phyloP scores from a whole-genome alignment of 345 rosid genomes.

The Carallia brachiata region DNA sequence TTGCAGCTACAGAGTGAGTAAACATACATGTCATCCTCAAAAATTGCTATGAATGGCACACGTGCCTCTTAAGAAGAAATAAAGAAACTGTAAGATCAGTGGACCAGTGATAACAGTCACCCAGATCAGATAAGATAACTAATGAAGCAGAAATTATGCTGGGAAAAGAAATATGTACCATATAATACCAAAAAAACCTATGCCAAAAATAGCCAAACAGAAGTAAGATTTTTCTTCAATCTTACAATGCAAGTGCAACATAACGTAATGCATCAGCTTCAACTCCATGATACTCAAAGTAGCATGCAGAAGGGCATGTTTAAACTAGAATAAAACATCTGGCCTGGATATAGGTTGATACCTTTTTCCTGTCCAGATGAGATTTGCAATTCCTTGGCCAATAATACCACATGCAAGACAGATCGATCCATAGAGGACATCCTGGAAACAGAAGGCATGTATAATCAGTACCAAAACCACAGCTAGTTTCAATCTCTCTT shows the following conservation, averaged over 20 bases:
- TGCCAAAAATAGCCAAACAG: neutral
- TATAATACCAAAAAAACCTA: neutral
- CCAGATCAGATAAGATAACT: no score
- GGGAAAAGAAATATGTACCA: no score
- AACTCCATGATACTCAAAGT: neutral
- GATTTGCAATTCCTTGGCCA: slow-evolving; percentile 93
- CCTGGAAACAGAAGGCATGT: slow-evolving; percentile 43
- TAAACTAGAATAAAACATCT: neutral
- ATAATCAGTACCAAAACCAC: neutral
- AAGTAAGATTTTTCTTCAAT: neutral
- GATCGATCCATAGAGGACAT: slow-evolving; percentile 77
- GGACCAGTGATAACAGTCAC: no score
- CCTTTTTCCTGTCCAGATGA: slow-evolving; percentile 87
- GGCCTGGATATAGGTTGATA: slow-evolving; percentile 21
- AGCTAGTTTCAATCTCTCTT: neutral
- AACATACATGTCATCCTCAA: no score
- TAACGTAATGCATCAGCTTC: neutral
- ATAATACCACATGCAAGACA: slow-evolving; percentile 81
- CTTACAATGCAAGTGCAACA: neutral
- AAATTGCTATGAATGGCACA: no score
- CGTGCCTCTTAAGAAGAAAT: no score
- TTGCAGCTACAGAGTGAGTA: no score
- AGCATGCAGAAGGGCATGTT: neutral
- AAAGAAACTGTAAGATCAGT: no score
- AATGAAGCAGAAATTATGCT: no score